Base-by-base conservation (phyloP, 169 alveolate species). In the Plasmodium sp. region DNA sequence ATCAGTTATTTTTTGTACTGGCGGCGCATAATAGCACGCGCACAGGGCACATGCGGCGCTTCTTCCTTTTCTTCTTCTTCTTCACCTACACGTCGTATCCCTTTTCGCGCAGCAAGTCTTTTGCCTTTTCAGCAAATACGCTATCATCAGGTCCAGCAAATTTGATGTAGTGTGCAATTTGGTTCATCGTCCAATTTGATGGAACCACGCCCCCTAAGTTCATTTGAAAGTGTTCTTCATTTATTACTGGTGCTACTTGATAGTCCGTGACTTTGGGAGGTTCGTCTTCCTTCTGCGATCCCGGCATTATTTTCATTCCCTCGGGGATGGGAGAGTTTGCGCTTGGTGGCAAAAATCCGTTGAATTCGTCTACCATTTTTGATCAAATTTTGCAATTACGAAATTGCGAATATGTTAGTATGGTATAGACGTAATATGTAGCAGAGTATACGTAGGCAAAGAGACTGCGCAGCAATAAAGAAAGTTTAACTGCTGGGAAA, bases 101-200 rank as follows among this genome's bases (percentile, higher is more conserved):
- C 54, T 79, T 86, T 86, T 75, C 93, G 34, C 93, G 93, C 48
- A 86, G 39, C 22, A 86, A 58, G 18, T 75, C 51, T 86, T 77
- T 86, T 2, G 93, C 93, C 45, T 75, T 86, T 77, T 86, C 93
- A 86, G 83, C 72, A 86, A 86, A 86, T 39, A 86, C 93, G 67
- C 54, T 36, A 56, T 86, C 93, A 16, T 45, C 84, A 18, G 93
- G 93, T 33, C 93, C 93, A 16, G 93, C 93, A 86, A 75, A 77
- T 71, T 86, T 48, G 33, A 86, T 39, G 48, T 86, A 86, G 36
- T 86, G 93, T 48, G 93, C 93, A 41, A 86, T 86, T 77, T 86
- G 93, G 73, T 86, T 77, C 51, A 86, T 75, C 45, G 93, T 51
- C 93, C 93, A 86, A 75, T 83, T 51, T 48, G 93, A 86, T 75